These are phyloP conservation scores for Lentinula lateritia DNA, from an alignment of 768 basidiomycete species.

Conservation along the genomic window DNA sequence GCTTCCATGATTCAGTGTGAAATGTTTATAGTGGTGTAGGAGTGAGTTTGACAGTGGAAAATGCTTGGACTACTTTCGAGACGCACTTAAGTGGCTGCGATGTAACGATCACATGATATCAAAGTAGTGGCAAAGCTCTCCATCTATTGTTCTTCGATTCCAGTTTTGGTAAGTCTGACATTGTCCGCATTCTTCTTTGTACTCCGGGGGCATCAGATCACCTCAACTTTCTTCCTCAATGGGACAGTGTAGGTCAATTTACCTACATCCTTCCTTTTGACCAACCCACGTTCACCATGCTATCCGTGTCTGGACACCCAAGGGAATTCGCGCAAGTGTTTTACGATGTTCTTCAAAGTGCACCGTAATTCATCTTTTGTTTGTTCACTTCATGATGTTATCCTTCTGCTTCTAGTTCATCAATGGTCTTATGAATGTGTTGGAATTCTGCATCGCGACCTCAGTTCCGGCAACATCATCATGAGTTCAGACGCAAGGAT, in stretches of 20 bases:
- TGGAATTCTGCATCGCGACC: slow-evolving; percentile 12
- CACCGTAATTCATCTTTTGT: neutral
- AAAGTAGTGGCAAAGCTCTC: neutral
- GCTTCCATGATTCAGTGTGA: neutral
- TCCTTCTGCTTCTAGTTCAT: slow-evolving; percentile 1
- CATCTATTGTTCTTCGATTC: neutral
- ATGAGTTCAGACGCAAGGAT: slow-evolving; percentile 9
- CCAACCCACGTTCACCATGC: no score
- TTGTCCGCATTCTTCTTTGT: no score
- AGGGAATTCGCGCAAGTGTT: neutral
- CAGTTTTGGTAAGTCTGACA: neutral
- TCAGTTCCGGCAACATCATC: slow-evolving; percentile 12
- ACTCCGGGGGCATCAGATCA: no score
- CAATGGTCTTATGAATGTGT: slow-evolving; percentile 5
- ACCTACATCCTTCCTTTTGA: no score
- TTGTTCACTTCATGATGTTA: neutral
- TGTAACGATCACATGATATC: neutral
- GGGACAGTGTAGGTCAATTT: no score
- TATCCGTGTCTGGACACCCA: no score
- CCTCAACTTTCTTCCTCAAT: no score
- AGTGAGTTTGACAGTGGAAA: neutral
- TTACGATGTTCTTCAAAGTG: neutral
- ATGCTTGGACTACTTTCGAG: neutral
- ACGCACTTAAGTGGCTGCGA: neutral
- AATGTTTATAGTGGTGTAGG: neutral